These are phyloP conservation scores for Scutellaria minor DNA, from an alignment of 257 asterid species.

Conservation along the genomic window DNA sequence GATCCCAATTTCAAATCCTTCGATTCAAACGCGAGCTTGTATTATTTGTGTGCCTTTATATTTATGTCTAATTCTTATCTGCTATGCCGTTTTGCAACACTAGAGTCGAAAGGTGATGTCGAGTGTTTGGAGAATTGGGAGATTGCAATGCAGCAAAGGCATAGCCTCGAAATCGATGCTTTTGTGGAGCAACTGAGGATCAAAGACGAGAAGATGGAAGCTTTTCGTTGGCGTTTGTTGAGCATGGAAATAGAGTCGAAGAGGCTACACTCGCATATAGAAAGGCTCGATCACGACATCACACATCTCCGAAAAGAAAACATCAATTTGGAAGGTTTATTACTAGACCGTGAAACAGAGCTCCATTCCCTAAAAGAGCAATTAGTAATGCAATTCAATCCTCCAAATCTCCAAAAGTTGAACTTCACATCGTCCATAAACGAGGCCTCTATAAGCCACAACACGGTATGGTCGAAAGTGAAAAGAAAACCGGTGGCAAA, in stretches of 20 bases:
- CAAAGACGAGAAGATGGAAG: conserved; percentile 80
- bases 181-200: conserved; percentile 82
- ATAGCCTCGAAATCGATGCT: conserved; percentile 72
- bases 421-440: conserved; percentile 49
- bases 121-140: conserved; percentile 63
- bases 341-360: conserved; percentile 69
- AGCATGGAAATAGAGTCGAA: conserved; percentile 86
- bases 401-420: conserved; percentile 58
- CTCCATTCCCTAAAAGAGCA: conserved; percentile 64
- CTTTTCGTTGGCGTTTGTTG: conserved; percentile 73
- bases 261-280: conserved; percentile 61
- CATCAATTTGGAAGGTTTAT: conserved; percentile 55
- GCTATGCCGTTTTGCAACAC: conserved; percentile 2
- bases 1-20: conserved; percentile 33
- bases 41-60: neutral
- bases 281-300: conserved; percentile 60
- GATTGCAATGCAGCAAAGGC: conserved; percentile 58
- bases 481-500: conserved; percentile 59
- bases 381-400: conserved; percentile 52
- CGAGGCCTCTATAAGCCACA: conserved; percentile 42
- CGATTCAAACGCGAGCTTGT: neutral
- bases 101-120: conserved; percentile 44
- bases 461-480: conserved; percentile 78
- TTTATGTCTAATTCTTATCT: conserved; percentile 1
- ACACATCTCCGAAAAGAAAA: conserved; percentile 65